Base-by-base conservation (phyloP, 108 stramenopile genomes). In the Nitzschia sp. region DNA sequence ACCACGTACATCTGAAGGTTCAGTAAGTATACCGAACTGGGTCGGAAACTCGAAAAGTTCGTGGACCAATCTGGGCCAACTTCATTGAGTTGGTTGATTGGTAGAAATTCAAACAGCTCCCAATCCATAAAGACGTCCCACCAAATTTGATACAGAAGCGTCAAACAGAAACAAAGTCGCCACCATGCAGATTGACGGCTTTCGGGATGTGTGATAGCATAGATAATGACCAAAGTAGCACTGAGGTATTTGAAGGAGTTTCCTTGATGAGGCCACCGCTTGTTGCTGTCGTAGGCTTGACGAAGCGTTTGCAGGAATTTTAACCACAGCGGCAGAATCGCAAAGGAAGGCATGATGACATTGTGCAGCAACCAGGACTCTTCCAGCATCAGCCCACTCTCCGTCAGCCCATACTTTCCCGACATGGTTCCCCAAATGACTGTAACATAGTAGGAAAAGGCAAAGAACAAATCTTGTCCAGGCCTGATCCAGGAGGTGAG, bases 121-220 rank as follows among this genome's bases (percentile, higher is more conserved):
- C 94, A 95, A 63, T 95, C 94, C 67, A 95, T 82, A 38, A 85
- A 70, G 6, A 79, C 71, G 72, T 95, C 94, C 94, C 94, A 95
- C 41, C 76, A 73, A 38, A 95, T 86, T 71, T 95, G 94, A 71
- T 92, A 95, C 12, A 89, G 9, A 3, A 86, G 65, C 8, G 87
- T 61, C 10, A 70, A 40, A n/a, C 67, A 52, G 64, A 92, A 91
- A 9, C 65, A 77, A 11, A 73, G 42, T 6, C 80, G 67, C 94
- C 94, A 95, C 69, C 60, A 65, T 9, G 58, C 26, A 17, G 83
- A 80, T 37, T 82, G 53, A 25, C 87, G 72, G n/a, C 78, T 79
- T 51, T 90, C 88, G 19, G 88, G 76, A 78, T 95, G 91, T 14
- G 85, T 87, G 86, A 92, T 90, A 17, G 87, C 94, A 57, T 91